phyloP scores from a whole-genome alignment of 495 filamentous ascomycete genomes.

The Cladorrhinum samala region DNA sequence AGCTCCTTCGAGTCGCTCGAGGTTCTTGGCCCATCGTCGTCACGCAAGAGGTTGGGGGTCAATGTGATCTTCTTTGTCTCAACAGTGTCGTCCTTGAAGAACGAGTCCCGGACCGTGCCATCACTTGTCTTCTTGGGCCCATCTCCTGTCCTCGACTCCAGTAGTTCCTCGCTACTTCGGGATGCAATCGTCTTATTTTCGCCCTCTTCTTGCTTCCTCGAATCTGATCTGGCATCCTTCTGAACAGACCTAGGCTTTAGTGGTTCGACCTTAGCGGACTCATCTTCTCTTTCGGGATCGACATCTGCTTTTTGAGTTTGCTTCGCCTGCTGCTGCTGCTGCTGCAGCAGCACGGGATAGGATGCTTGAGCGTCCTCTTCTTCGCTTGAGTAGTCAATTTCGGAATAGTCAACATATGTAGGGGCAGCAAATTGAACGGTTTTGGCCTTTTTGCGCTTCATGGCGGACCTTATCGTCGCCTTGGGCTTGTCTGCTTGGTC shows the following conservation, averaged over 20 bases:
- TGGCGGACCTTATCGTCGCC: conserved; percentile 83
- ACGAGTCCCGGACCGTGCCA: conserved; percentile 82
- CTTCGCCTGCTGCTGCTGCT: conserved; percentile 33
- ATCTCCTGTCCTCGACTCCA: conserved; percentile 48
- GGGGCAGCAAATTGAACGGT: conserved; percentile 82
- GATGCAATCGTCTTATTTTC: no score
- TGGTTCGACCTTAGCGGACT: conserved; percentile 45
- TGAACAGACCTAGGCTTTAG: conserved; percentile 36
- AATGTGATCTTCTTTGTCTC: conserved; percentile 97
- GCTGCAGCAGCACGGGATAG: conserved; percentile 17
- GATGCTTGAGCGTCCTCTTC: conserved; percentile 57
- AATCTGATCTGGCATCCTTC: conserved; percentile 42
- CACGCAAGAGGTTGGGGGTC: conserved; percentile 88
- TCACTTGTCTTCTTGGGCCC: conserved; percentile 65
- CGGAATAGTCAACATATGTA: conserved; percentile 86
- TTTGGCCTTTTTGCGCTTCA: conserved; percentile 80
- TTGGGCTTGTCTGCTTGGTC: conserved; percentile 85
- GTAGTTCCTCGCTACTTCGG: conserved; percentile 58
- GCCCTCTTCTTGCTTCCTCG: conserved; percentile 36
- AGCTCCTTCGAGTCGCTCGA: conserved; percentile 62
- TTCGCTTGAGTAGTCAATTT: conserved; percentile 84
- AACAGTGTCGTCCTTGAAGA: conserved; percentile 92
- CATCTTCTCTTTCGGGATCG: conserved; percentile 35
- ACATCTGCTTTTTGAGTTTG: conserved; percentile 23
- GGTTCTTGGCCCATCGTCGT: conserved; percentile 59